Base-by-base conservation (phyloP, 805 yeast genomes). In the Metschnikowia bowlesiae region DNA sequence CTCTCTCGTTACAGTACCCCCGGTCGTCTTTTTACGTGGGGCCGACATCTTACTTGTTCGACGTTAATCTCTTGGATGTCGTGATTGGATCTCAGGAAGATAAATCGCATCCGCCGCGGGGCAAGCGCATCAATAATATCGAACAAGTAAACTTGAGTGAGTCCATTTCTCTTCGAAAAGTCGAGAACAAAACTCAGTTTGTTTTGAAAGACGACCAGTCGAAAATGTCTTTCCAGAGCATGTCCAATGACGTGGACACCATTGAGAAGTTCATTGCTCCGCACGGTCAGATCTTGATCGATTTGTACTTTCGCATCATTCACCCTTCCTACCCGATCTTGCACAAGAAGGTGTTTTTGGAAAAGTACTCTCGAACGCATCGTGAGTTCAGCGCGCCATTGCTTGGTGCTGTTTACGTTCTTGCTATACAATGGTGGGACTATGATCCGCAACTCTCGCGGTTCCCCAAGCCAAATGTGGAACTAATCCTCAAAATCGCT, bases 371-470 rank as follows among this genome's bases (percentile, higher is more conserved):
- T 1, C 73, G 98, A 49, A 89, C 97, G 0, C 95, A 89, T 64
- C 78, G 96, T 43, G 98, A 92, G 66, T 83, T 92, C 59, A 83
- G 94, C 48, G 96, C 97, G 0, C 96, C 97, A 0, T 68, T 92
- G 45, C 70, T 92, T 43, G 97, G 97, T 0, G 87, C 96, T 0
- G 96, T 92, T 1, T 92, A 92, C 63, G 82, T 87, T 8, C 70
- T 91, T 51, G 96, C 97, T 0, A 78, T 88, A 40, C 92, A 89
- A 63, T 89, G 96, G 95, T 91, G 97, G 97, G 92, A 88, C 57
- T 84, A 84, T 64, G 91, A 84, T 60, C 87, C 95, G 1, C 83
- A 80, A 52, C 72, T 91, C 47, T 80, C 89, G 46, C 81, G 87
- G 22, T 82, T 80, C 48, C 84, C 90, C 0, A 87, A 88, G 56